Evolutionary conservation across 1,139 yeast species (phyloP).

Genomic region (Pneumocystis carinii): DNA sequence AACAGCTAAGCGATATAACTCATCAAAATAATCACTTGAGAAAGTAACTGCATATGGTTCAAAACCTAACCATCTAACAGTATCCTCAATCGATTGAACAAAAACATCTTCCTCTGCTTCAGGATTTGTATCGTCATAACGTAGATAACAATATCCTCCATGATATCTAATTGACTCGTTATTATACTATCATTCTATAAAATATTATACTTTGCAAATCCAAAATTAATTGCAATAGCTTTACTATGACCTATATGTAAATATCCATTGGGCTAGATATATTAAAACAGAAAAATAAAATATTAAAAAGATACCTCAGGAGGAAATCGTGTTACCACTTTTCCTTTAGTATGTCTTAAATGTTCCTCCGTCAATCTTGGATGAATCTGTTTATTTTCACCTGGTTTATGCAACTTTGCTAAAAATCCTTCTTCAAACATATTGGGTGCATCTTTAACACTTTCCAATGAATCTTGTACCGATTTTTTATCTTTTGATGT

Average conservation of each 20-base stretch:
- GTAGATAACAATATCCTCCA: slow-evolving; percentile 73
- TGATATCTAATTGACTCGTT: slow-evolving; percentile 34
- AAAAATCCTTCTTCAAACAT: slow-evolving; percentile 94
- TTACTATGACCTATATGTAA: slow-evolving; percentile 95
- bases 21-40: slow-evolving; percentile 88
- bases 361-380: slow-evolving; percentile 77
- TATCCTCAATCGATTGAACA: slow-evolving; percentile 66
- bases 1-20: slow-evolving; percentile 77
- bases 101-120: slow-evolving; percentile 94
- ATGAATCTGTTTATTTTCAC: slow-evolving; percentile 80
- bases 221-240: slow-evolving; percentile 93
- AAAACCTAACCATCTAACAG: slow-evolving; percentile 88
- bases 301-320: slow-evolving; percentile 40
- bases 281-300: not conserved
- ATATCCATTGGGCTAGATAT: slow-evolving; percentile 60
- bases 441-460: slow-evolving; percentile 35
- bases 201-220: slow-evolving; percentile 41
- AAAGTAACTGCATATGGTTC: slow-evolving; percentile 86
- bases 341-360: slow-evolving; percentile 58
- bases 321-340: slow-evolving; percentile 87
- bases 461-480: slow-evolving; percentile 17
- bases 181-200: not conserved
- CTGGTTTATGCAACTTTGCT: slow-evolving; percentile 89
- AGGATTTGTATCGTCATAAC: slow-evolving; percentile 97
- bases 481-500: not conserved